These are phyloP conservation scores for Takakia lepidozioides DNA, from an alignment of 225 moss, liverwort and hornwort genomes.

Conservation along the genomic window DNA sequence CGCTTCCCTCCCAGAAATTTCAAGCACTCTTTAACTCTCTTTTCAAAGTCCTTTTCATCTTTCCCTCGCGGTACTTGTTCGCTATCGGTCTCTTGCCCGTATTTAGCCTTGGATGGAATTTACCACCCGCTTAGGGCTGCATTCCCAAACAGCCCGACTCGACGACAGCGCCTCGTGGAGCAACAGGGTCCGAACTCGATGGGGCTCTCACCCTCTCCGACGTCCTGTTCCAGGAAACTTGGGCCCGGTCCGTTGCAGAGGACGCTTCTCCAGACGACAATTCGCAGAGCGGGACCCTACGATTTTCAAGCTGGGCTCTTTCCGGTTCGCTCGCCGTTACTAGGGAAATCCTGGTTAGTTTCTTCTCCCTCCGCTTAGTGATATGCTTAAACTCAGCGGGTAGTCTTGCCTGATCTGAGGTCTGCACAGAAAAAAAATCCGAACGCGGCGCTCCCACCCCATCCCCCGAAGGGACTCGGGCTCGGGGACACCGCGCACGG, in stretches of 20 bases:
- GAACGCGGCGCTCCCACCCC: not conserved
- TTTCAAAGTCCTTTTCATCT: constrained; percentile 17
- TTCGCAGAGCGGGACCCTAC: constrained; percentile 3
- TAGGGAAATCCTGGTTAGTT: constrained; percentile 23
- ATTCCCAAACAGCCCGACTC: constrained; percentile 21
- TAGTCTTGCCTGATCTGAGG: constrained; percentile 19
- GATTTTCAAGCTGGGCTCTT: constrained; percentile 25
- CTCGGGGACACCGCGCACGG: too few relatives aligned
- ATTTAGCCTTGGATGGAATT: constrained; percentile 23
- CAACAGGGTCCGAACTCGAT: constrained; percentile 11
- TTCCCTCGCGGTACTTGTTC: constrained; percentile 22
- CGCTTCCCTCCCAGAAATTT: constrained; percentile 21
- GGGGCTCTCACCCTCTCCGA: constrained; percentile 27
- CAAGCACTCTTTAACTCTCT: constrained; percentile 15
- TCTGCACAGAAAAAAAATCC: not conserved
- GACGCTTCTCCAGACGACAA: constrained; percentile 33
- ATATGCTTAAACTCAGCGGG: constrained; percentile 15
- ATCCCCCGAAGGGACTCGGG: not conserved
- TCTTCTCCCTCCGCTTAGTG: constrained; percentile 17
- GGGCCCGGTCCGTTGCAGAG: constrained; percentile 18
- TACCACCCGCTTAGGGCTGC: constrained; percentile 21
- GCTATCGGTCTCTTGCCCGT: constrained; percentile 27
- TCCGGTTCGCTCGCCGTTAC: constrained; percentile 26
- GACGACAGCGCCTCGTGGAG: constrained; percentile 13
- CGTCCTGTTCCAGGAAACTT: constrained; percentile 21